phyloP scores from a whole-genome alignment of 2,329 filamentous ascomycete genomes.

The Hypoxylon sp. region DNA sequence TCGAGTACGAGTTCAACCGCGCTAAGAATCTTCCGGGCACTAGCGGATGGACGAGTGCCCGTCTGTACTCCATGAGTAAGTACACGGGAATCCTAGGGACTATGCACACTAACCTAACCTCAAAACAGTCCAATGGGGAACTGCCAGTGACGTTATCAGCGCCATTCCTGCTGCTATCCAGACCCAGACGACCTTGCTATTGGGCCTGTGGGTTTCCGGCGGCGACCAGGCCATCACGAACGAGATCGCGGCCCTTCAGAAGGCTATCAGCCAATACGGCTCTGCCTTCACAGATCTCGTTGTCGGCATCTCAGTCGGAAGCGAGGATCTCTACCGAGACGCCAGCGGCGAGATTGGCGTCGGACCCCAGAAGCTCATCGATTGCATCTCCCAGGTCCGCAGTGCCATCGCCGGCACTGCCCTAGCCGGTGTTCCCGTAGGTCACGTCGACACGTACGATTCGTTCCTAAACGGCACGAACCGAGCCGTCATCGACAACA shows the following conservation, averaged over 20 bases:
- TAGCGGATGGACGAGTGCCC: slow-evolving; percentile 53
- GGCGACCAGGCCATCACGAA: slow-evolving; percentile 57
- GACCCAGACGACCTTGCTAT: slow-evolving; percentile 65
- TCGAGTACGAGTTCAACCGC: slow-evolving; percentile 54
- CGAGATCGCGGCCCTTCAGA: slow-evolving; percentile 66
- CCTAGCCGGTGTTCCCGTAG: slow-evolving; percentile 59
- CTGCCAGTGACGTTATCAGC: slow-evolving; percentile 70
- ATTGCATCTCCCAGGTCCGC: slow-evolving; percentile 71
- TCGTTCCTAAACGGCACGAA: slow-evolving; percentile 66
- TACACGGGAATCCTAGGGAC: not conserved
- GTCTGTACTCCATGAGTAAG: slow-evolving; percentile 55
- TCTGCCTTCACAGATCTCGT: slow-evolving; percentile 61
- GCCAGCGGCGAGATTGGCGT: slow-evolving; percentile 56
- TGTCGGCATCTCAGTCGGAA: slow-evolving; percentile 68
- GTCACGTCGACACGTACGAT: slow-evolving; percentile 71
- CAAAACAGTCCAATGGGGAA: slow-evolving; percentile 53
- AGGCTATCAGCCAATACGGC: slow-evolving; percentile 63
- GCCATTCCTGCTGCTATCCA: slow-evolving; percentile 74
- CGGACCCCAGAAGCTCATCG: slow-evolving; percentile 64
- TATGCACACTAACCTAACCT: slow-evolving; percentile 37
- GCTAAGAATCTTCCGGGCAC: slow-evolving; percentile 52
- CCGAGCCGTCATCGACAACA: slow-evolving; percentile 63
- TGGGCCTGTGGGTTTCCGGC: slow-evolving; percentile 66
- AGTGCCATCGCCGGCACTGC: slow-evolving; percentile 60
- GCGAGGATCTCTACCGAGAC: slow-evolving; percentile 69